Base-by-base conservation (phyloP, 2,329 filamentous ascomycete species). In the Lizonia empirigonia region DNA sequence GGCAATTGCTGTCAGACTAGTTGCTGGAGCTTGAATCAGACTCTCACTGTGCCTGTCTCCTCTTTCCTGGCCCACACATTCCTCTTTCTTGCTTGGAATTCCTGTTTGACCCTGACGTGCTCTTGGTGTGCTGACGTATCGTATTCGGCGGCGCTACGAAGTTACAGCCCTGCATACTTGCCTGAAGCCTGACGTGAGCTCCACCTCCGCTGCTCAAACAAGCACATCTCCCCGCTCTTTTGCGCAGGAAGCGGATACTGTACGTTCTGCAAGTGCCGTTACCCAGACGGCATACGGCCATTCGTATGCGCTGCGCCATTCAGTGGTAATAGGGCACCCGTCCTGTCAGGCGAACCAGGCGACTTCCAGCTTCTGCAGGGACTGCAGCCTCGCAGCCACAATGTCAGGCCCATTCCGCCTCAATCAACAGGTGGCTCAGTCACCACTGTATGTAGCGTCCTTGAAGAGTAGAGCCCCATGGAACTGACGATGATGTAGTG, bases 261-360 rank as follows among this genome's bases (percentile, higher is more conserved):
- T 18, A 32, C 24, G 49, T 34, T 19, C 29, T 26, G 13, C 6
- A 9, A 36, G 33, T 15, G 42, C 49, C 44, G 44, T 24, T 27
- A 27, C 13, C 26, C 27, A 42, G 42, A 47, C 44, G 37, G 49
- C 34, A 15, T 32, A 26, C 32, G 10, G 23, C 27, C 24, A 29
- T 32, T 49, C 46, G 51, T 41, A 54, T 54, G 51, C 51, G 37
- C 51, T 50, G 51, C 32, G 33, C 24, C 30, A 20, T 24, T 16
- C 7, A 34, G 89, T 94, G 58, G 84, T 82, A 6, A 78, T 78
- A 13, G 83, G 77, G 12, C 74, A 76, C 20, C 39, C 13, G 44
- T 44, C 50, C 44, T 15, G 23, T n/a, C 24, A 20, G 35, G 42
- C 42, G 27, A 47, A 23, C 42, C 22, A 15, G 24, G 30, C 46